Evolutionary conservation across 1,139 yeast species (phyloP).

Genomic region (Saccharomyces uvarum): DNA sequence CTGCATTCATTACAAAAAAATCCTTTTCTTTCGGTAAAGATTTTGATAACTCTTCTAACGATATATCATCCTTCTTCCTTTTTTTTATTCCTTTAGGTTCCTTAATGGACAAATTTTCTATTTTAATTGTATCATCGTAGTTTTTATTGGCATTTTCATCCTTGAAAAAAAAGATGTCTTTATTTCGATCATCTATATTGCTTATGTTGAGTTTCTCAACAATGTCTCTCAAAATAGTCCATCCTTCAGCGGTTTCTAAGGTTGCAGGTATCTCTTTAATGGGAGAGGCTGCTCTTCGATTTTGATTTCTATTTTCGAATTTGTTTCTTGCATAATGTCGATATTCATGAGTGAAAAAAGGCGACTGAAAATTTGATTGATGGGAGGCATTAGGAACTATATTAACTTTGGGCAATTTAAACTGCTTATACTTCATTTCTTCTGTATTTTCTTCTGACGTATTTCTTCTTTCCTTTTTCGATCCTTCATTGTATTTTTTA

Average conservation of each 20-base stretch:
- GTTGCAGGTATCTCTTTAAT: slow-evolving; percentile 16
- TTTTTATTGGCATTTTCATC: slow-evolving; percentile 11
- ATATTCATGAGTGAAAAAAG: slow-evolving; percentile 13
- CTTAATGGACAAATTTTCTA: slow-evolving; percentile 19
- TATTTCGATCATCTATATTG: slow-evolving; percentile 2
- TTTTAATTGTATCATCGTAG: slow-evolving; percentile 18
- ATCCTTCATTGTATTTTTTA: background rate
- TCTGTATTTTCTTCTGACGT: background rate
- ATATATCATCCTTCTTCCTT: slow-evolving; percentile 8
- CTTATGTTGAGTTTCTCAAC: slow-evolving; percentile 12
- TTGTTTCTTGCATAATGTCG: slow-evolving; percentile 24
- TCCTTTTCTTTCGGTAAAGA: slow-evolving; percentile 3
- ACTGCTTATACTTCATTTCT: slow-evolving; percentile 1
- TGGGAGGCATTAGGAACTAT: background rate
- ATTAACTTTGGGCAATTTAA: background rate
- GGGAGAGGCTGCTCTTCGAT: slow-evolving; percentile 23
- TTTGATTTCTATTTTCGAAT: slow-evolving; percentile 14
- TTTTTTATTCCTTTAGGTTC: slow-evolving; percentile 16
- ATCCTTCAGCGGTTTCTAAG: slow-evolving; percentile 14
- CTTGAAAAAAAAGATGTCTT: slow-evolving; percentile 1
- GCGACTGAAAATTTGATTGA: slow-evolving; percentile 11
- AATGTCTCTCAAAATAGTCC: slow-evolving; percentile 19
- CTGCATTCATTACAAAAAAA: slow-evolving; percentile 1
- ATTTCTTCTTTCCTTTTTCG: slow-evolving; percentile 3
- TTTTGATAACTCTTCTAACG: slow-evolving; percentile 7